Evolutionary conservation across 495 filamentous ascomycete genomes (phyloP).

Genomic region (Aspergillus coremiiformis): DNA sequence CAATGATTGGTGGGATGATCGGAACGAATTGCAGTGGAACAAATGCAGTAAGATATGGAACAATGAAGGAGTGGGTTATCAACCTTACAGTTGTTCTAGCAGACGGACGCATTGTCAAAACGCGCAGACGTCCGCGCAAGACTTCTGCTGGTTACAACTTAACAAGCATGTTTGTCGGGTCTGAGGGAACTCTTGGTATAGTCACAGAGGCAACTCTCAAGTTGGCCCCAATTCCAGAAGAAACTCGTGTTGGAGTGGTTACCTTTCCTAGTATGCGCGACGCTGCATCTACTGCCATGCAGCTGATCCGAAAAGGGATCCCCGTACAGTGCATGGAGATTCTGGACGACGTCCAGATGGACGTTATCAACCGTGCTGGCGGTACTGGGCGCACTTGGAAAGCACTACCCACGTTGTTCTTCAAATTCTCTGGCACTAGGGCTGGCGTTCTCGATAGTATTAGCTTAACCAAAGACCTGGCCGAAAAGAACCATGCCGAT

Average conservation of each 20-base stretch:
- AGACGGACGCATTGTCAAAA: constrained; percentile 88
- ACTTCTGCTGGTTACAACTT: constrained; percentile 83
- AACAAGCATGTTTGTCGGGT: constrained; percentile 77
- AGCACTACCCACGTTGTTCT: constrained; percentile 81
- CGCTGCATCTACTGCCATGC: constrained; percentile 74
- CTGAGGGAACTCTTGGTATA: constrained; percentile 87
- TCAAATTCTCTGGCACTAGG: constrained; percentile 83
- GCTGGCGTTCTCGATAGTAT: constrained; percentile 78
- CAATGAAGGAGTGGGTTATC: constrained; percentile 95
- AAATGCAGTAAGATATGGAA: constrained; percentile 89
- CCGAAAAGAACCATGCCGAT: constrained; percentile 51
- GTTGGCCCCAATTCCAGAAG: constrained; percentile 68
- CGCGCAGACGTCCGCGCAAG: constrained; percentile 54
- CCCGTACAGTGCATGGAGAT: constrained; percentile 87
- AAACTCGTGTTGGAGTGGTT: constrained; percentile 75
- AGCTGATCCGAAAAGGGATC: constrained; percentile 71
- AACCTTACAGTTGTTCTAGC: constrained; percentile 86
- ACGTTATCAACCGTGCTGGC: constrained; percentile 76
- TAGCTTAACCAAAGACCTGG: constrained; percentile 58
- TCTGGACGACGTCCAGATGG: constrained; percentile 91
- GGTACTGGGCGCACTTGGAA: constrained; percentile 65
- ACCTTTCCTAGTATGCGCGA: constrained; percentile 70
- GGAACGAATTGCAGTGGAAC: constrained; percentile 91
- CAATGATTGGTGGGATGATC: constrained; percentile 92
- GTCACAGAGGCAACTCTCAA: constrained; percentile 84